Evolutionary conservation across 768 basidiomycete genomes (phyloP).

Genomic region (Tricholoma terreum): DNA sequence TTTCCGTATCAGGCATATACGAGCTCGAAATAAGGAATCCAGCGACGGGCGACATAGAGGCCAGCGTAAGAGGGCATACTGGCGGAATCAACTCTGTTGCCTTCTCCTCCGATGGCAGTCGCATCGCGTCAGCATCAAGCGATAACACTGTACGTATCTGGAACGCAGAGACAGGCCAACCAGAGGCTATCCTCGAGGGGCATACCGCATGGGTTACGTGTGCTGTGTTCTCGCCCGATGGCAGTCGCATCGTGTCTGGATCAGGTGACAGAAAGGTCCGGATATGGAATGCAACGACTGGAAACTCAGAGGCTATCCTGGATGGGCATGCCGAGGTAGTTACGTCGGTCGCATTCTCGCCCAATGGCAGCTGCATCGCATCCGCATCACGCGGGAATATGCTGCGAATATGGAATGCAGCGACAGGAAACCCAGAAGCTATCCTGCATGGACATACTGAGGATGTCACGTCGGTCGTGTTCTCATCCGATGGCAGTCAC

Average conservation of each 20-base stretch:
- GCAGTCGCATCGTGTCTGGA: slow-evolving; percentile 23
- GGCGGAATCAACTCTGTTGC: neutral
- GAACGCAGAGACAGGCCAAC: slow-evolving; percentile 16
- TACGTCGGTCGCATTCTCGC: slow-evolving; percentile 22
- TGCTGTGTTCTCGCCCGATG: slow-evolving; percentile 26
- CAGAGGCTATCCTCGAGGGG: neutral
- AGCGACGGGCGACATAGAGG: neutral
- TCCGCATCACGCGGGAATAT: slow-evolving; percentile 18
- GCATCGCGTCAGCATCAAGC: neutral
- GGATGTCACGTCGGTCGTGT: slow-evolving; percentile 13
- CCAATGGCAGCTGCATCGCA: slow-evolving; percentile 18
- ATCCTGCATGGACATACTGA: slow-evolving; percentile 3
- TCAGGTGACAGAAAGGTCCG: slow-evolving; percentile 23
- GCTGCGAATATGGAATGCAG: slow-evolving; percentile 21
- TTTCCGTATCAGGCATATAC: neutral
- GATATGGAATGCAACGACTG: slow-evolving; percentile 23
- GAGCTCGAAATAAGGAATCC: neutral
- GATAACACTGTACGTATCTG: neutral
- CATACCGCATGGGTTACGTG: slow-evolving; percentile 8
- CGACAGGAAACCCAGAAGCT: neutral
- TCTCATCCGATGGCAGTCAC: slow-evolving; percentile 7
- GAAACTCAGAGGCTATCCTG: neutral
- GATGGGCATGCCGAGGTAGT: slow-evolving; percentile 16
- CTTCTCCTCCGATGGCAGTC: slow-evolving; percentile 2
- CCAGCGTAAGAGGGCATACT: neutral